Evolutionary conservation across 495 filamentous ascomycete species (phyloP).

Genomic region (Neurospora cerealis): DNA sequence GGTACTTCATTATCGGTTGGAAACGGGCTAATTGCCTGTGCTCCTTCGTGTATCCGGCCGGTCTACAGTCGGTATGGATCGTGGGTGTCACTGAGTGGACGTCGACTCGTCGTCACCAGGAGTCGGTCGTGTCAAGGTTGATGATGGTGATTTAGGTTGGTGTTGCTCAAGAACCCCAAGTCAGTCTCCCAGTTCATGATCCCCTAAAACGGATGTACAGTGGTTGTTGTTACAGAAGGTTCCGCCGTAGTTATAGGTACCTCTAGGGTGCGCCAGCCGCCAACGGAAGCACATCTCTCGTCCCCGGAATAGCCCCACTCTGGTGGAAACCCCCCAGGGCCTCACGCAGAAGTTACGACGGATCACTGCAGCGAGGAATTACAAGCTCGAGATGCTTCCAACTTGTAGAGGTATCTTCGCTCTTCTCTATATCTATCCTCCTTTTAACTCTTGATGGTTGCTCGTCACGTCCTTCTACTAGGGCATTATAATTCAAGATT

Average conservation of each 20-base stretch:
- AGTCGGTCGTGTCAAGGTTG: not conserved
- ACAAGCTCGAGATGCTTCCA: not conserved
- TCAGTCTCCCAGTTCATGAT: not conserved
- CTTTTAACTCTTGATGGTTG: not conserved
- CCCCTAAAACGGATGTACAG: not conserved
- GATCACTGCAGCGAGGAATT: not conserved
- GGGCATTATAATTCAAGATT: not conserved
- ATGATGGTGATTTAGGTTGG: not conserved
- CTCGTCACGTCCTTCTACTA: not conserved
- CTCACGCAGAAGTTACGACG: not conserved
- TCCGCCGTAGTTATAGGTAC: not conserved
- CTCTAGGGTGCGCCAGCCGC: not conserved
- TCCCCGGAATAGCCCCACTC: not conserved
- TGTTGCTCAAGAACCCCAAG: not conserved
- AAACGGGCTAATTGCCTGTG: not conserved
- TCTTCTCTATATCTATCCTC: not conserved
- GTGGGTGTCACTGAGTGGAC: not conserved
- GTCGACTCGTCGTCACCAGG: not conserved
- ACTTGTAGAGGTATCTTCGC: not conserved
- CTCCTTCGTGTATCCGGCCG: not conserved
- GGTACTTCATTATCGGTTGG: conserved; percentile 12
- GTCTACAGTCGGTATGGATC: not conserved
- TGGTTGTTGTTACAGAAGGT: not conserved
- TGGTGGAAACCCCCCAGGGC: not conserved
- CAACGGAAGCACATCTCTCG: not conserved